These are phyloP conservation scores for Hyphodiscus sp. DNA, from an alignment of 2,329 filamentous ascomycete genomes.

Conservation along the genomic window DNA sequence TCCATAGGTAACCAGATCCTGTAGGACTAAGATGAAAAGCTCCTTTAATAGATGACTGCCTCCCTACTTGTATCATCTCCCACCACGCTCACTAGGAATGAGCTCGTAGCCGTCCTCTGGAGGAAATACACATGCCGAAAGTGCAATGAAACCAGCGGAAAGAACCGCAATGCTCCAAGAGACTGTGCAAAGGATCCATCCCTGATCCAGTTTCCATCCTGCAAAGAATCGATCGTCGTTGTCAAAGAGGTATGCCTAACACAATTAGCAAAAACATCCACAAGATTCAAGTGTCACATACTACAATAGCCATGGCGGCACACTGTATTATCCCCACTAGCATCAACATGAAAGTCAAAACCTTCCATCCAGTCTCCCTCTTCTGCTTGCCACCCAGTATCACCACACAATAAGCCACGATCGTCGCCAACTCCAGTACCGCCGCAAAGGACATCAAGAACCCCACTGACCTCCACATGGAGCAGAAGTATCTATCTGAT, in stretches of 20 bases:
- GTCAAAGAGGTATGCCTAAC: slow-evolving; percentile 74
- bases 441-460: slow-evolving; percentile 83
- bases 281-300: slow-evolving; percentile 40
- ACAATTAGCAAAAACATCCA: slow-evolving; percentile 6
- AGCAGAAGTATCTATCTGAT: slow-evolving; percentile 68
- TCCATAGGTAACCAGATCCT: not conserved
- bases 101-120: slow-evolving; percentile 83
- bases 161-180: slow-evolving; percentile 49
- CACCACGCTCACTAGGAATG: slow-evolving; percentile 41
- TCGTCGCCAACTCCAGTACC: slow-evolving; percentile 71
- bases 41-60: not conserved
- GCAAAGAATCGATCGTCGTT: slow-evolving; percentile 76
- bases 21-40: not conserved
- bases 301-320: slow-evolving; percentile 74
- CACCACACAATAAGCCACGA: slow-evolving; percentile 75
- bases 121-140: slow-evolving; percentile 64
- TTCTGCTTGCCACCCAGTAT: slow-evolving; percentile 72
- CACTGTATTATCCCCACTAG: slow-evolving; percentile 65
- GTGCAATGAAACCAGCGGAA: slow-evolving; percentile 51
- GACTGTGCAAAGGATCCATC: slow-evolving; percentile 64
- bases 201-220: slow-evolving; percentile 74
- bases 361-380: slow-evolving; percentile 75
- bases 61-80: slow-evolving; percentile 1
- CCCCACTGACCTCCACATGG: slow-evolving; percentile 75
- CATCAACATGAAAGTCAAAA: slow-evolving; percentile 60